Evolutionary conservation across 768 basidiomycete species (phyloP), one percentile per base, ranked within the genome.

Genomic region (Phlebiopsis flavidoalba): DNA sequence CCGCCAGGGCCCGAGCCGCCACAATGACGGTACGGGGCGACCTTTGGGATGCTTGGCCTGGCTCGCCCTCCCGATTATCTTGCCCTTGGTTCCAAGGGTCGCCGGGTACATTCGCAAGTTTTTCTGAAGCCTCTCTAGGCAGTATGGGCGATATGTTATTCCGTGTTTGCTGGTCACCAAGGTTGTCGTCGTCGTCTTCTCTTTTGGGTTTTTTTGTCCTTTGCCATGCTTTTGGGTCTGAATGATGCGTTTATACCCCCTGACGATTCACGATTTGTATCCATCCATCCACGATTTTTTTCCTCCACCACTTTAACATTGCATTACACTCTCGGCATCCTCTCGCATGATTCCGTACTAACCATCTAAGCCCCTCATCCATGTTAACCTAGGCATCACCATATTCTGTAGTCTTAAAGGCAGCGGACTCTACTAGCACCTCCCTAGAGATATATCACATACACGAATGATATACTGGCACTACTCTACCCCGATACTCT

Each of bases 21-120:
- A 3, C 76, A 77, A 67, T 79, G 78, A 79, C 78, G 77, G 74
- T 77, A 71, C 76, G 75, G 78, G 79, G 78, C 78, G 78, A 74
- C 78, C 73, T 74, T 79, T 68, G 73, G 78, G 72, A 69, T 68
- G 63, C 69, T n/a, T 79, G 66, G 72, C 73, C 62, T 78, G 73
- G 76, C 70, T 79, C 60, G 73, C 75, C 63, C 71, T 72, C 67
- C 76, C 75, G 53, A 61, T 76, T 57, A 67, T 76, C 64, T 68
- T 76, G 64, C 77, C 76, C 59, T 69, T 79, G 66, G 66, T 75
- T 67, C 76, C 77, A 71, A 80, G 72, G 75, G 78, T 80, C 74
- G 78, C 78, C 79, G 79, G 70, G 78, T 74, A 70, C 67, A 69
- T 79, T 67, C 74, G 74, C 69, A 75, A 74, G 69, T 76, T 70